Conservation (phyloP, 108 stramenopile species). For the Nitzschia sp. region DNA sequence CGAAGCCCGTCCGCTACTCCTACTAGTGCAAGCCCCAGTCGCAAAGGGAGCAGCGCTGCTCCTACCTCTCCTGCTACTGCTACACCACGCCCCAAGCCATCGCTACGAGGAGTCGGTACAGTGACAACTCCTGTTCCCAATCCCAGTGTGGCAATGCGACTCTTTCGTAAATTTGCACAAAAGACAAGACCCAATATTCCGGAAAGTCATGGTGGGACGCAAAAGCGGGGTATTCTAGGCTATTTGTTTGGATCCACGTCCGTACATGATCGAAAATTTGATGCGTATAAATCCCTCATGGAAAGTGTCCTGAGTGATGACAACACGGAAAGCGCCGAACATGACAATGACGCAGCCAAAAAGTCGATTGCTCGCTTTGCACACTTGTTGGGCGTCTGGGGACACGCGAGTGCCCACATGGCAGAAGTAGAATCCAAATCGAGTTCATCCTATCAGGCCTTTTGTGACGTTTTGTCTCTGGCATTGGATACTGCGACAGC, state of each 20-base stretch:
- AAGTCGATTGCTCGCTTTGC: constrained; percentile 59
- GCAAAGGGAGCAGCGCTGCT: background rate
- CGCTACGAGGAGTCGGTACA: constrained; percentile 31
- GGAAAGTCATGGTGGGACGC: constrained; percentile 59
- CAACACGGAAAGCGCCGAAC: too few species aligned
- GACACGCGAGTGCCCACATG: constrained; percentile 49
- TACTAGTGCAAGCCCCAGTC: background rate
- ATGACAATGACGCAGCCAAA: constrained; percentile 26
- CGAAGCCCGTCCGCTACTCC: background rate
- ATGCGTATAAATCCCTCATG: constrained; percentile 52
- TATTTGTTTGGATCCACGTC: constrained; percentile 48
- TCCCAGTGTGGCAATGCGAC: constrained; percentile 55
- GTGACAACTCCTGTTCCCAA: constrained; percentile 60
- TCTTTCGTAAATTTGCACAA: constrained; percentile 71
- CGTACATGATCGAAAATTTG: constrained; percentile 40
- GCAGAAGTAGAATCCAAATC: constrained; percentile 41
- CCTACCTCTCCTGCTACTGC: constrained; percentile 12
- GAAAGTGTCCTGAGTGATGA: constrained; percentile 24
- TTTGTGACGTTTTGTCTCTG: constrained; percentile 52
- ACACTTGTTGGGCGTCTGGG: constrained; percentile 60
- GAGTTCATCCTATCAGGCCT: constrained; percentile 17
- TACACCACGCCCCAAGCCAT: background rate
- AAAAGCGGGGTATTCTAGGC: constrained; percentile 39
- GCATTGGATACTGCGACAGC: constrained; percentile 60
- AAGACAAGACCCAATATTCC: constrained; percentile 60